phyloP scores from a whole-genome alignment of 306 rosid species.

The Lathyrus sativus region DNA sequence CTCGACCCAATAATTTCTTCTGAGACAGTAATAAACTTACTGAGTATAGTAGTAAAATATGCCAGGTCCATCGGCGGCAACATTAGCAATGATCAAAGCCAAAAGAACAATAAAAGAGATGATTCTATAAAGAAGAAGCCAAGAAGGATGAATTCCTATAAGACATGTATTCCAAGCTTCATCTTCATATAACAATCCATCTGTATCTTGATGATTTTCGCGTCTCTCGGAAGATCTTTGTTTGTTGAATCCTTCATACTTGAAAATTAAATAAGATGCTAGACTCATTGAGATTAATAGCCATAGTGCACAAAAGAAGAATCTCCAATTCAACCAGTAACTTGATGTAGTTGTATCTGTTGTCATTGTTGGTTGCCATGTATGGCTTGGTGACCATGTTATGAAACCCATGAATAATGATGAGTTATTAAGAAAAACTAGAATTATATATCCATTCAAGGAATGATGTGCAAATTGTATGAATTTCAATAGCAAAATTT shows the following conservation, averaged over 20 bases:
- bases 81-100: slow-evolving; percentile 55
- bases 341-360: slow-evolving; percentile 58
- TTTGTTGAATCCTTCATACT: slow-evolving; percentile 57
- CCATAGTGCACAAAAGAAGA: slow-evolving; percentile 68
- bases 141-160: slow-evolving; percentile 65
- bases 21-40: slow-evolving; percentile 53
- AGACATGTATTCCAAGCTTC: slow-evolving; percentile 80
- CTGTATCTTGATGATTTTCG: slow-evolving; percentile 44
- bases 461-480: not conserved
- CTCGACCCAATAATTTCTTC: no score
- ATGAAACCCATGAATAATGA: slow-evolving; percentile 56
- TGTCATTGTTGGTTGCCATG: slow-evolving; percentile 75
- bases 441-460: not conserved
- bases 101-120: slow-evolving; percentile 64
- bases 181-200: slow-evolving; percentile 56
- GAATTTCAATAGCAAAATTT: slow-evolving; percentile 2
- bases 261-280: slow-evolving; percentile 60
- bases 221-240: slow-evolving; percentile 37
- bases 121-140: slow-evolving; percentile 74
- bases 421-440: not conserved
- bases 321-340: slow-evolving; percentile 93
- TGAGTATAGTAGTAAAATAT: slow-evolving; percentile 84
- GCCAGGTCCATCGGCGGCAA: slow-evolving; percentile 54
- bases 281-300: slow-evolving; percentile 42
- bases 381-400: slow-evolving; percentile 55